phyloP scores from a whole-genome alignment of 1,284 basidiomycete genomes.

The Kalmanozyma brasiliensis region DNA sequence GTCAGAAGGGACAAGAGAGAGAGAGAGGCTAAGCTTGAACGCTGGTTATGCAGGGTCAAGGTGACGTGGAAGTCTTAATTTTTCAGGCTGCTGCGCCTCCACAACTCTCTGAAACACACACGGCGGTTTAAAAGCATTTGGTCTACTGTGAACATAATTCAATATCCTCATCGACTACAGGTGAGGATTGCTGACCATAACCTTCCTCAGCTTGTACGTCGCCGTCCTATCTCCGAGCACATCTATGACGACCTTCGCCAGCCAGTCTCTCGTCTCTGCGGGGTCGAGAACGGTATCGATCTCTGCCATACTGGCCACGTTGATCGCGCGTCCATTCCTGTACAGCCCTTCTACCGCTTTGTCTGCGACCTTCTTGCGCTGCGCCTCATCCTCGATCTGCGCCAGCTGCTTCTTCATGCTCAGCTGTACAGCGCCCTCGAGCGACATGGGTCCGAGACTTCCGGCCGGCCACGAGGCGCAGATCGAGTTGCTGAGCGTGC shows the following conservation, averaged over 20 bases:
- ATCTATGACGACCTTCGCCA: constrained; percentile 15
- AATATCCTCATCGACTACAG: too few species aligned
- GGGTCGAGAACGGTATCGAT: constrained; percentile 58
- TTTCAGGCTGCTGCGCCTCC: too few species aligned
- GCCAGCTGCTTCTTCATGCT: constrained; percentile 51
- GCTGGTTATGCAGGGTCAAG: constrained; percentile 5
- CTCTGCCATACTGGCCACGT: constrained; percentile 44
- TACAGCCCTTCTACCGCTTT: constrained; percentile 40
- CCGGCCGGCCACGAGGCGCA: constrained; percentile 46
- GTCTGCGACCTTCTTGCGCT: constrained; percentile 29
- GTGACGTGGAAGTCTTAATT: constrained; percentile 22
- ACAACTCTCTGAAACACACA: too few species aligned
- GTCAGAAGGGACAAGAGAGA: too few species aligned
- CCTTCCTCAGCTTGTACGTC: constrained; percentile 10
- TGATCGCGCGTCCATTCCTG: constrained; percentile 36
- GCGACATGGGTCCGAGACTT: constrained; percentile 40
- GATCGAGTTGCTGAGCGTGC: constrained; percentile 35
- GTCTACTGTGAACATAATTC: too few species aligned
- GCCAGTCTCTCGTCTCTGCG: constrained; percentile 47
- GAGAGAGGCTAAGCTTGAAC: too few species aligned
- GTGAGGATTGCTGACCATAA: constrained; percentile 5
- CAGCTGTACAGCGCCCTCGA: constrained; percentile 51
- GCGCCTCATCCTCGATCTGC: constrained; percentile 17
- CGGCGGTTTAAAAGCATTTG: too few species aligned
- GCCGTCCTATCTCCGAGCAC: constrained; percentile 27